Percentiles rank a stretch among this genome's conserved stretches.
These are phyloP conservation scores for Pyrus bretschneideri DNA, from an alignment of 306 rosid genomes.

Conservation along the genomic window DNA sequence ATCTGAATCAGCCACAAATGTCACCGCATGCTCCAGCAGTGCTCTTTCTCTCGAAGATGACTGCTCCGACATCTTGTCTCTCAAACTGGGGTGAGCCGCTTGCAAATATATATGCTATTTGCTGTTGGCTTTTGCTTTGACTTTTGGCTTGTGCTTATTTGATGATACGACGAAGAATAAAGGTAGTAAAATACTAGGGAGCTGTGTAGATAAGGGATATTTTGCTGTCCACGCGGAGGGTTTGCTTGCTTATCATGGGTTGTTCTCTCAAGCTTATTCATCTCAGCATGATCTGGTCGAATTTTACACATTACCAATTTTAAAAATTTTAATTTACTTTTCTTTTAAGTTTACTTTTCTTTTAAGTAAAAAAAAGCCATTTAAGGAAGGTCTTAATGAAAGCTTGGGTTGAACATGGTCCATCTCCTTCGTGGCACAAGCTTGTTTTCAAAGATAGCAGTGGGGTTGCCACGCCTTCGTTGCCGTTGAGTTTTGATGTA, in stretches of 20 bases:
- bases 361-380: too few species aligned
- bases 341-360: too few species aligned
- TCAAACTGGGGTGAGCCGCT: slow-evolving; percentile 25
- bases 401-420: background rate
- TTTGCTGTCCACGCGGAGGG: background rate
- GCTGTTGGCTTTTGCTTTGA: too few species aligned
- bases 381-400: too few species aligned
- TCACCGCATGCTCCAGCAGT: slow-evolving; percentile 13
- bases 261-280: background rate
- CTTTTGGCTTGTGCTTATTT: too few species aligned
- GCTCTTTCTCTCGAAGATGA: slow-evolving; percentile 21
- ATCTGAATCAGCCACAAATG: slow-evolving; percentile 27
- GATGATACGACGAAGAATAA: too few species aligned
- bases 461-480: background rate
- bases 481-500: background rate
- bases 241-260: background rate
- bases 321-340: too few species aligned
- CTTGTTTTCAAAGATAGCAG: background rate
- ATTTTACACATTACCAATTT: background rate
- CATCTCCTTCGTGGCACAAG: background rate
- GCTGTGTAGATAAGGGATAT: too few species aligned
- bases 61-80: slow-evolving; percentile 26
- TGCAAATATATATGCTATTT: too few species aligned
- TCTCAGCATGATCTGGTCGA: background rate
- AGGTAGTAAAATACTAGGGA: too few species aligned